Evolutionary conservation across 371 early-diverging fungal species (phyloP).

Genomic region (Phascolomyces articulosus): DNA sequence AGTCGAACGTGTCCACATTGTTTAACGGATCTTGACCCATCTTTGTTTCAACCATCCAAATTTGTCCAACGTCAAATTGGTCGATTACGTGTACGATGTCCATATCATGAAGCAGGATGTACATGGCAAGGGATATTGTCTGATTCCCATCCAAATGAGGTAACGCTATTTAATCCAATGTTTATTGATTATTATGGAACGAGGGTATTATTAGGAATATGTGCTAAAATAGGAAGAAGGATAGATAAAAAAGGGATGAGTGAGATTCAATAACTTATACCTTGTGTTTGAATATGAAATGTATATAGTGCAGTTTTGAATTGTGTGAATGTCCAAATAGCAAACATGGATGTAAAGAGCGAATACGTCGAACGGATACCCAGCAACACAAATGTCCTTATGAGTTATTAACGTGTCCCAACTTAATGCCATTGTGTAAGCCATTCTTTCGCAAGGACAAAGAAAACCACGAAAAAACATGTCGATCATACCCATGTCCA

Average conservation of each 20-base stretch:
- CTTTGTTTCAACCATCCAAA: constrained; percentile 43
- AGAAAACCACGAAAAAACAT: constrained; percentile 36
- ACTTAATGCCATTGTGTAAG: constrained; percentile 36
- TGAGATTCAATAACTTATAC: too few relatives aligned
- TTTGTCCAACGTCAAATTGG: constrained; percentile 51
- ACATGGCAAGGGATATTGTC: constrained; percentile 44
- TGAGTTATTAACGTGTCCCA: constrained; percentile 45
- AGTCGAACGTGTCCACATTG: constrained; percentile 32
- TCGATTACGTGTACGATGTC: constrained; percentile 42
- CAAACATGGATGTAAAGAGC: constrained; percentile 39
- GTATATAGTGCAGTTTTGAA: constrained; percentile 36
- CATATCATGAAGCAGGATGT: constrained; percentile 38
- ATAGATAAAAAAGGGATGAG: background rate
- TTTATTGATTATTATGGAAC: too few relatives aligned
- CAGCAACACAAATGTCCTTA: constrained; percentile 41
- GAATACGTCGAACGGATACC: constrained; percentile 18
- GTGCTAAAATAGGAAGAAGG: background rate
- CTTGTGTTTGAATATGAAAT: too few relatives aligned
- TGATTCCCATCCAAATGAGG: constrained; percentile 39
- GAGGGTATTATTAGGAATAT: too few relatives aligned
- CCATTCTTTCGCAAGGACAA: constrained; percentile 42
- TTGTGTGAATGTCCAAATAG: constrained; percentile 38
- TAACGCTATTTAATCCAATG: constrained; percentile 7
- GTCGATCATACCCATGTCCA: constrained; percentile 43
- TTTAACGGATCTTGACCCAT: constrained; percentile 25